Percentiles rank a stretch among this genome's conserved stretches.
These are phyloP conservation scores for Chrysochromulina tobinii DNA, from an alignment of 78 protist genomes.

Conservation along the genomic window DNA sequence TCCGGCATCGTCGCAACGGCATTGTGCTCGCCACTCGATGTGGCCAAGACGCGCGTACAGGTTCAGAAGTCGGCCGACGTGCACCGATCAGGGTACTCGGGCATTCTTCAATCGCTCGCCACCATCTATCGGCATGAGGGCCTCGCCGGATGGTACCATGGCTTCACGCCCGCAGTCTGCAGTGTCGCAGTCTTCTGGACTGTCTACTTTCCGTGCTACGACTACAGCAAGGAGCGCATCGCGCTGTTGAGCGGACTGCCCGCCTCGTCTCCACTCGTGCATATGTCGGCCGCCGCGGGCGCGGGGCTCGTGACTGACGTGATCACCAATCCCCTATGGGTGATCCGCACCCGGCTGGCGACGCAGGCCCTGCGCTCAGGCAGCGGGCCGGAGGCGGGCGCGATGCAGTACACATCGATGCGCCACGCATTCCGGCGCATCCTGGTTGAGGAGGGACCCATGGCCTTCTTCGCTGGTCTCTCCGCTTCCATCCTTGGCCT, in stretches of 20 bases:
- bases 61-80: background rate
- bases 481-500: background rate
- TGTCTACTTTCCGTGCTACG: constrained; percentile 4
- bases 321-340: background rate
- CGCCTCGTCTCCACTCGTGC: background rate
- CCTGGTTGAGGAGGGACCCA: background rate
- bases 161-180: background rate
- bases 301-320: background rate
- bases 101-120: background rate
- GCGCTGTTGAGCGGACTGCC: background rate
- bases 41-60: background rate
- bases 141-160: background rate
- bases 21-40: constrained; percentile 11
- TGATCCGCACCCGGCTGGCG: background rate
- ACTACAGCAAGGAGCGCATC: background rate
- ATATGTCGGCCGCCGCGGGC: background rate
- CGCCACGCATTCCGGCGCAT: background rate
- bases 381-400: no score
- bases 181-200: background rate
- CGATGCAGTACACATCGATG: background rate
- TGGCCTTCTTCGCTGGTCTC: background rate
- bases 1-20: background rate
- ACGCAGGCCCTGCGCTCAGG: background rate
- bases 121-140: background rate
- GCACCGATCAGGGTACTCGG: background rate